Base-by-base conservation (phyloP, 2,329 filamentous ascomycete species). In the Hypoxylon sp. region DNA sequence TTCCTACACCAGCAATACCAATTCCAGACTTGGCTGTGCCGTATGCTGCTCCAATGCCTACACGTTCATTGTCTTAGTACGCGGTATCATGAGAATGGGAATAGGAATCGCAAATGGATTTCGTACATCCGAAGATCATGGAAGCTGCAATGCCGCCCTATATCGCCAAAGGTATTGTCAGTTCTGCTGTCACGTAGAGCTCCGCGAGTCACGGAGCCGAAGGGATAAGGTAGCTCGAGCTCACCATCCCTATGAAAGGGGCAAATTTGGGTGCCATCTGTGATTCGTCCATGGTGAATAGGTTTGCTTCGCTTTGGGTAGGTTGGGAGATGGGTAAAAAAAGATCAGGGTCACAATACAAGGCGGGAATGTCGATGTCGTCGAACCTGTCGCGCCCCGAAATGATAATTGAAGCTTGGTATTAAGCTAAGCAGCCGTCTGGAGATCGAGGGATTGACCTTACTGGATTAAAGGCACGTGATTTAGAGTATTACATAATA, bases 1-100 rank as follows among this genome's bases (percentile, higher is more conserved):
- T 91, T 67, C 89, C 90, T 58, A 94, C 88, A 64, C 90, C 90
- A 23, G 89, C 86, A 66, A 95, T 95, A 67, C 90, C 90, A 69
- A 94, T 92, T 61, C 90, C 90, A 29, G 90, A 90, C 74, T 93
- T 95, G 26, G 90, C 89, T 47, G 90, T 95, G 60, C 90, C 90
- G 73, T 91, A 94, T 57, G 90, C 90, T 64, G 90, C 90, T 67
- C 90, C 90, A 61, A 82, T 73, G 66, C 76, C 81, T 83, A 36
- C 17, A 19, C 23, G 41, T 31, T 29, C 21, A 29, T 49, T n/a
- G 60, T 60, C 60, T 66, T 68, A 63, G 61, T 4, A 53, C 44
- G 19, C 20, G 12, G 5, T 51, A 27, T 37, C n/a, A 46, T 31
- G 21, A 25, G 5, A 5, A 9, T 16, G 20, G 51, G 26, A 51